Base-by-base conservation (phyloP, 495 filamentous ascomycete genomes). In the Penicillium arizonense region DNA sequence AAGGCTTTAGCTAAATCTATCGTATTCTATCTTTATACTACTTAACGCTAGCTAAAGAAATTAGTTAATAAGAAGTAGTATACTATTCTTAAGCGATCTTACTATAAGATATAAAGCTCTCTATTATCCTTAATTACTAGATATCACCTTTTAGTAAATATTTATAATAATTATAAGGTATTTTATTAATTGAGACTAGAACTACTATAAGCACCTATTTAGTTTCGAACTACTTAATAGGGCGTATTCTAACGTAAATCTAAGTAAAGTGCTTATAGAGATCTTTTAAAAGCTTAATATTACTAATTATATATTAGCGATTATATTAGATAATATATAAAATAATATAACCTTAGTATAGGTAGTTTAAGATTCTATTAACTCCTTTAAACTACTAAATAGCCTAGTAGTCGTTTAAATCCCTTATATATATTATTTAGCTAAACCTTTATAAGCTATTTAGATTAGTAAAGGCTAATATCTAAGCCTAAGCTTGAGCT, bases 141-240 rank as follows among this genome's bases (percentile, higher is more conserved):
- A 42, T 24, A 58, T 43, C 1, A 46, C 43, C n/a, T 57, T 56
- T 50, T 28, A 10, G 0, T 36, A 57, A 26, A 35, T 47, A 18
- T 66, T 66, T 55, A 66, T 66, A 12, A 52, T 52, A 3, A 48
- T 60, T 2, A 62, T 51, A n/a, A 40, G 58, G 26, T 65, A 62
- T 23, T 61, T 61, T 32, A 21, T 64, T 36, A 28, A 64, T 40
- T 0, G 13, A 2, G 48, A 64, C 13, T 65, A 28, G 61, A 50
- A 50, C 10, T 66, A 66, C 21, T 44, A 16, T 10, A 47, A 61
- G 55, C 12, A 60, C 3, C 37, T 66, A 7, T 56, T 66, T 57
- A 40, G 57, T 2, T 66, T 66, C 50, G 33, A 66, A 18, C 55
- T 28, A 10, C 12, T 63, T 33, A 24, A 48, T 53, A 26, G 50